A percentile compares a stretch with the other conserved stretches of the same genome.
phyloP scores from a whole-genome alignment of 1,139 yeast genomes.

The Suhomyces chickasaworum region DNA sequence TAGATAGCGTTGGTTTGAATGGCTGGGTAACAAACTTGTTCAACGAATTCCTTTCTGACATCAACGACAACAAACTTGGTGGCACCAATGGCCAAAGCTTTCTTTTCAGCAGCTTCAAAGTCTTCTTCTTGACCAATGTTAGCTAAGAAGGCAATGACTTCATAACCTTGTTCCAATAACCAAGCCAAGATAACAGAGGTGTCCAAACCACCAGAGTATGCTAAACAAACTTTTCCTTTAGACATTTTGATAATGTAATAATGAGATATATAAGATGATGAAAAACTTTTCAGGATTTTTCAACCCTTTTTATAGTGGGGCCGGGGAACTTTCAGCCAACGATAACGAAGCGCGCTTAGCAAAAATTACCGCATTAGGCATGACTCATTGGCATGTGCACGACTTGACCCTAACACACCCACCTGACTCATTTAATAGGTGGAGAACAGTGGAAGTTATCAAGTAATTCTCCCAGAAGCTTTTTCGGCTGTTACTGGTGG shows the following conservation, averaged over 20 bases:
- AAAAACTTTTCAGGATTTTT: conserved; percentile 23
- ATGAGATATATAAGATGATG: conserved; percentile 14
- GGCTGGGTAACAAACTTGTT: conserved; percentile 92
- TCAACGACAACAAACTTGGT: conserved; percentile 92
- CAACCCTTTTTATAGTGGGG: conserved; percentile 24
- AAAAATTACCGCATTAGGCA: conserved; percentile 39
- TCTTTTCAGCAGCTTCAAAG: conserved; percentile 94
- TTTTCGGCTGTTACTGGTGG: no score
- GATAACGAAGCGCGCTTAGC: conserved; percentile 45
- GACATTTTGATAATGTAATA: conserved; percentile 55
- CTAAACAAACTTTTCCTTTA: conserved; percentile 98
- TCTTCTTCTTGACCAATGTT: conserved; percentile 99
- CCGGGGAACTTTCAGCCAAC: conserved; percentile 16
- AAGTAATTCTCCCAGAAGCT: background rate
- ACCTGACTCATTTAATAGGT: conserved; percentile 3
- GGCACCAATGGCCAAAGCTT: conserved; percentile 96
- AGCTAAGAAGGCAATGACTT: conserved; percentile 96
- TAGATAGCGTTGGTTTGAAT: conserved; percentile 96
- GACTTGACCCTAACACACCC: background rate
- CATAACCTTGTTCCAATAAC: conserved; percentile 97
- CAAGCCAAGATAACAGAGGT: conserved; percentile 97
- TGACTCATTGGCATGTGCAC: conserved; percentile 29
- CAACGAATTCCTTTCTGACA: conserved; percentile 92
- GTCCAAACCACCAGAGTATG: conserved; percentile 98
- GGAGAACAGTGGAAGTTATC: background rate